A percentile compares a stretch with the other conserved stretches of the same genome.
Conservation (phyloP, 192 early-diverging fungal genomes). For the Backusella luteola region DNA sequence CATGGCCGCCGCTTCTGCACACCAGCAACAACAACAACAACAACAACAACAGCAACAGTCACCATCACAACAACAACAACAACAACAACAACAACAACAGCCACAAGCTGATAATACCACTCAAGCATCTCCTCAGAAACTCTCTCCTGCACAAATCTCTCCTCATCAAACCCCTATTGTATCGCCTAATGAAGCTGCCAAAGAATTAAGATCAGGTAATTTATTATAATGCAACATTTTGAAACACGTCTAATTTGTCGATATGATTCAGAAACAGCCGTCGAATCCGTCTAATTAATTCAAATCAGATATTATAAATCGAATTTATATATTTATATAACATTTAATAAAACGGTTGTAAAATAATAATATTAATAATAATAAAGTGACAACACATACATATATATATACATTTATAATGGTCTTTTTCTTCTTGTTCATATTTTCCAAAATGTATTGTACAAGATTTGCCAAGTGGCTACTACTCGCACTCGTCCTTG, state of each 20-base stretch:
- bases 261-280: not conserved
- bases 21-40: constrained; percentile 28
- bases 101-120: constrained; percentile 13
- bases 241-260: not conserved
- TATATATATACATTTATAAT: not conserved
- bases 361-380: constrained; percentile 1
- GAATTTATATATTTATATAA: not conserved
- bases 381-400: not conserved
- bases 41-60: constrained; percentile 14
- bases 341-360: not conserved
- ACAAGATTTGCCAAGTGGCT: not conserved
- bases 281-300: not conserved
- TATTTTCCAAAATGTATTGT: not conserved
- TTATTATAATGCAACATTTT: not conserved
- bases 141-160: not conserved
- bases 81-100: constrained; percentile 2
- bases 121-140: not conserved
- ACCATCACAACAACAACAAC: constrained; percentile 11
- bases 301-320: not conserved
- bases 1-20: constrained; percentile 19
- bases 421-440: not conserved
- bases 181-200: not conserved
- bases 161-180: not conserved
- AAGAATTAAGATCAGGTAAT: constrained; percentile 2
- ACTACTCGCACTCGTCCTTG: too few relatives aligned